Percentiles rank a stretch among this genome's conserved stretches.
These are phyloP conservation scores for Apiospora phragmitis DNA, from an alignment of 2,329 filamentous ascomycete genomes.

Conservation along the genomic window DNA sequence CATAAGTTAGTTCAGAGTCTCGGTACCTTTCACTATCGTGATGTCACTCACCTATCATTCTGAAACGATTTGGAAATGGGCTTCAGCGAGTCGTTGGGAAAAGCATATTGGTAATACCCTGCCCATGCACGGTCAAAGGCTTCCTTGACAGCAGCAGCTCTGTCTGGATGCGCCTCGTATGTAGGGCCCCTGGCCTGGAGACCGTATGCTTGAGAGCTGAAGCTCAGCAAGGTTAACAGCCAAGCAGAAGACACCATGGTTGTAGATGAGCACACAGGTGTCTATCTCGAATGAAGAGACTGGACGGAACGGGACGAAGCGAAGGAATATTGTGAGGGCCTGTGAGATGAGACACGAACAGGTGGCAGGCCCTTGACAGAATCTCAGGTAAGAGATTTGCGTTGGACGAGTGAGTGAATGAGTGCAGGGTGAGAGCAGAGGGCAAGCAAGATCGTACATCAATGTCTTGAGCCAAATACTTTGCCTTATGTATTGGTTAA, in stretches of 20 bases:
- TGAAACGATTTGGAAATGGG: constrained; percentile 65
- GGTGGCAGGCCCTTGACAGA: not conserved
- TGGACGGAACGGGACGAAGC: not conserved
- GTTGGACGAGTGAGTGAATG: not conserved
- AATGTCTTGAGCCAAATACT: not conserved
- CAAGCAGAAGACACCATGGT: constrained; percentile 12
- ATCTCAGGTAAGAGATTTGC: not conserved
- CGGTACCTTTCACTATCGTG: not conserved
- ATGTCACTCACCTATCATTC: constrained; percentile 64
- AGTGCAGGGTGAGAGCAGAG: not conserved
- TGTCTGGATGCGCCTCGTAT: constrained; percentile 36
- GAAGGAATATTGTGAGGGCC: not conserved
- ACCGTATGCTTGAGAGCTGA: not conserved
- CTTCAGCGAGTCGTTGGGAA: constrained; percentile 73
- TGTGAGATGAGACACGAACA: not conserved
- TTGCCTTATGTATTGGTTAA: not conserved
- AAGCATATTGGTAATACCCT: constrained; percentile 73
- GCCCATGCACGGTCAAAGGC: constrained; percentile 72
- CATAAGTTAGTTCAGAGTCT: not conserved
- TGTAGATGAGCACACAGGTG: not conserved
- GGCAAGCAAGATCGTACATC: not conserved
- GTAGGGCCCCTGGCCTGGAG: constrained; percentile 23
- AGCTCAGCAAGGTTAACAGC: constrained; percentile 11
- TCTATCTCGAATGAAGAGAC: not conserved
- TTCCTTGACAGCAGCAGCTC: constrained; percentile 63